phyloP scores from a whole-genome alignment of 257 asterid species.

The Thymus mandschuricus region DNA sequence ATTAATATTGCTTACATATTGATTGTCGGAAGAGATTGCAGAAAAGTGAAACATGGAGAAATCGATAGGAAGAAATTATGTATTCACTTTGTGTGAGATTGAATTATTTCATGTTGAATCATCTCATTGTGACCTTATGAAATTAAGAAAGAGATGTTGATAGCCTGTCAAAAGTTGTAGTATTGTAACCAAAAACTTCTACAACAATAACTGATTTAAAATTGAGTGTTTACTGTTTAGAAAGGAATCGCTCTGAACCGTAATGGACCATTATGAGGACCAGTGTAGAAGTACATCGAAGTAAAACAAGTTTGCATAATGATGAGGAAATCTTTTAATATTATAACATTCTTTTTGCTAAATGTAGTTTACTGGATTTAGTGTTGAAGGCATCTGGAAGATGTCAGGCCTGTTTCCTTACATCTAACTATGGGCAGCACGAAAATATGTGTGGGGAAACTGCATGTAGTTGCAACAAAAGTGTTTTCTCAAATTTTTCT shows the following conservation, averaged over 20 bases:
- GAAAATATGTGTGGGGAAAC: conserved; percentile 18
- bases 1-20: neutral
- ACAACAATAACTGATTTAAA: neutral
- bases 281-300: neutral
- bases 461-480: conserved; percentile 3
- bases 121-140: neutral
- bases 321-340: conserved; percentile 19
- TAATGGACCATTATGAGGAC: neutral
- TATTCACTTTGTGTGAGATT: neutral
- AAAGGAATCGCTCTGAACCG: neutral
- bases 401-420: conserved; percentile 17
- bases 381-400: conserved; percentile 18
- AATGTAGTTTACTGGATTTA: neutral
- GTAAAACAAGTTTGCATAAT: neutral
- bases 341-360: neutral
- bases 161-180: neutral
- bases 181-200: neutral
- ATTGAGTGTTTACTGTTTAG: neutral
- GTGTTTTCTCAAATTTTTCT: conserved; percentile 1
- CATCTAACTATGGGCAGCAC: conserved; percentile 1
- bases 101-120: neutral
- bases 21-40: conserved; percentile 1
- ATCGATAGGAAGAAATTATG: neutral
- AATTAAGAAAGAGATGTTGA: neutral
- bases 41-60: conserved; percentile 2